Base-by-base conservation (phyloP, 169 alveolate species). In the Condylostoma magnum region DNA sequence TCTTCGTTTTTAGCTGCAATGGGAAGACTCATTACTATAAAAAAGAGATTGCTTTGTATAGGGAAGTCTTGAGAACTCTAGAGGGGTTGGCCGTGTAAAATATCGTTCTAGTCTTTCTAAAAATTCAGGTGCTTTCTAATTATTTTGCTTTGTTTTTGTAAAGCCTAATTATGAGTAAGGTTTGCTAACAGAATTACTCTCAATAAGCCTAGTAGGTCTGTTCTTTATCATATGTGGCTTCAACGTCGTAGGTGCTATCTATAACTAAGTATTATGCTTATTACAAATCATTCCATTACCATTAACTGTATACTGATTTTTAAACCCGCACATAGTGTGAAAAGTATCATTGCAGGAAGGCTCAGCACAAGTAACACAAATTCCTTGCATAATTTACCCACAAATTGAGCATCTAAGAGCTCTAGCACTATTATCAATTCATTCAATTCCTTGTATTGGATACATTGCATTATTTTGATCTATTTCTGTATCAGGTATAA, bases 351-450 rank as follows among this genome's bases (percentile, higher is more conserved):
- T 6, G 4, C 71, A 60, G 15, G 71, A 10, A 20, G n/a, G 71
- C 10, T 60, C 33, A n/a, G 71, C 71, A 41, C 71, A 60, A 25
- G 36, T 60, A 1, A 60, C 71, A 41, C 71, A 60, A 38, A 60
- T 28, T 18, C 71, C 71, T 18, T 37, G 6, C 2, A 41, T 37
- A 1, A 6, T 12, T 6, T 31, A n/a, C 25, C 25, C 60, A 3
- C 71, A 60, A 12, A 60, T n/a, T 12, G 12, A 22, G 27, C 71
- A 60, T 41, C 25, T 60, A 6, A 60, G 30, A 1, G n/a, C 10
- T 18, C 10, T 20, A 1, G 71, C 71, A n/a, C 20, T 8, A 41
- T 15, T 28, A 3, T 60, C 71, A n/a, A 60, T 36, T 15, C 43
- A 18, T 60, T 60, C 56, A 6, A 60, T 8, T 6, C 71, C 71